Percentiles rank a stretch among this genome's conserved stretches.
phyloP scores from a whole-genome alignment of 2,329 filamentous ascomycete genomes.

The Xylaria arbuscula region DNA sequence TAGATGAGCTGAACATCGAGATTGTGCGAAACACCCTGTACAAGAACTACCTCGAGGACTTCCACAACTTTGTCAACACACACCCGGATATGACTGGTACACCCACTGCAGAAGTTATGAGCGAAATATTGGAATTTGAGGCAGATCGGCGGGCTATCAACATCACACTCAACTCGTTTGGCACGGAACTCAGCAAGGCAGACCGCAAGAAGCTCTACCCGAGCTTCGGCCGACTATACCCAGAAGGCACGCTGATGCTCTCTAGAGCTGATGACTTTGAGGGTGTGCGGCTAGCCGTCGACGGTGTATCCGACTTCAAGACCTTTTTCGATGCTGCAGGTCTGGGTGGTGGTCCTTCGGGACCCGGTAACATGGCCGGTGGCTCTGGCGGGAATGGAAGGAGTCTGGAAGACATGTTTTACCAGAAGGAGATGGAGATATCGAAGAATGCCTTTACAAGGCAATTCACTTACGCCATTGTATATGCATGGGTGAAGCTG shows the following conservation, averaged over 20 bases:
- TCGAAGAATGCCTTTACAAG: slow-evolving; percentile 94
- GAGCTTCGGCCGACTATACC: slow-evolving; percentile 88
- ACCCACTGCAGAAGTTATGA: slow-evolving; percentile 94
- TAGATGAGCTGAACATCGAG: slow-evolving; percentile 99
- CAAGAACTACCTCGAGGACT: slow-evolving; percentile 99
- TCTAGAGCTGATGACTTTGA: slow-evolving; percentile 95
- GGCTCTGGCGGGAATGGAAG: slow-evolving; percentile 83
- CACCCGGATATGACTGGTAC: slow-evolving; percentile 87
- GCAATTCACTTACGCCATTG: slow-evolving; percentile 93
- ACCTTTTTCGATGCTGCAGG: slow-evolving; percentile 93
- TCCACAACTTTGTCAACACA: slow-evolving; percentile 92
- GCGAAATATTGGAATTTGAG: slow-evolving; percentile 95
- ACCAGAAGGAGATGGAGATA: slow-evolving; percentile 99
- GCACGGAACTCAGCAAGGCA: slow-evolving; percentile 91
- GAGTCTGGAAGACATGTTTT: slow-evolving; percentile 97
- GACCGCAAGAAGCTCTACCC: slow-evolving; percentile 98
- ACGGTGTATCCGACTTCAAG: slow-evolving; percentile 94
- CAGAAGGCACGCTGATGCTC: slow-evolving; percentile 94
- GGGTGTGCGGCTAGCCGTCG: slow-evolving; percentile 91
- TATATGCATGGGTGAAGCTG: slow-evolving; percentile 98
- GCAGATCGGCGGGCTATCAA: slow-evolving; percentile 97
- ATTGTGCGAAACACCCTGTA: slow-evolving; percentile 98
- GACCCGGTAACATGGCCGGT: slow-evolving; percentile 85
- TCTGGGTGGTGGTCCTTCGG: slow-evolving; percentile 75
- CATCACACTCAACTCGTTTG: slow-evolving; percentile 98